Evolutionary conservation across 108 stramenopile species (phyloP).

Genomic region (Stephanodiscus triporus): DNA sequence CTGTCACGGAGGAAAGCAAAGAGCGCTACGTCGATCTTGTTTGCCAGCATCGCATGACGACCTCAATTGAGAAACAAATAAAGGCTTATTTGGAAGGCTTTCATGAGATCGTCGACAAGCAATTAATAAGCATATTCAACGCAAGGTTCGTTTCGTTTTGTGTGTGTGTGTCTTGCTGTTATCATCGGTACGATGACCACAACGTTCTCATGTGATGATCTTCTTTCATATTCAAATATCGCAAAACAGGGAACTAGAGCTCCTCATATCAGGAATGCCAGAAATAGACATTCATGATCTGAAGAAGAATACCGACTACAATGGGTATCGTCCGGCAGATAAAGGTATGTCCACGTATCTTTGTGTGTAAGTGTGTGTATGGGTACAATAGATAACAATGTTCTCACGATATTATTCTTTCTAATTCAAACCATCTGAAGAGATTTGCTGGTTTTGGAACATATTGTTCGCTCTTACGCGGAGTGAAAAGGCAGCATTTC

Average conservation of each 20-base stretch:
- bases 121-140: slow-evolving; percentile 94
- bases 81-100: slow-evolving; percentile 95
- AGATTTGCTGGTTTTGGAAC: slow-evolving; percentile 98
- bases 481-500: slow-evolving; percentile 92
- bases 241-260: slow-evolving; percentile 16
- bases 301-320: slow-evolving; percentile 93
- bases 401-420: neutral
- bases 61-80: slow-evolving; percentile 92
- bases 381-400: neutral
- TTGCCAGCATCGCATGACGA: slow-evolving; percentile 96
- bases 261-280: slow-evolving; percentile 97
- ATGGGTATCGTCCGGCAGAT: slow-evolving; percentile 87
- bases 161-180: neutral
- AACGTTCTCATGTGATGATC: neutral
- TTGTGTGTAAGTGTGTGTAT: neutral
- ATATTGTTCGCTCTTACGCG: slow-evolving; percentile 83
- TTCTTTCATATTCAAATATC: neutral
- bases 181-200: no score
- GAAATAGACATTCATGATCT: slow-evolving; percentile 94
- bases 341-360: slow-evolving; percentile 11
- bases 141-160: slow-evolving; percentile 45
- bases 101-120: slow-evolving; percentile 94
- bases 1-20: slow-evolving; percentile 95
- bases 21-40: slow-evolving; percentile 93
- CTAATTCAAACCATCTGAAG: slow-evolving; percentile 3